Base-by-base conservation (phyloP, 108 stramenopile species). In the Tribonema minus region DNA sequence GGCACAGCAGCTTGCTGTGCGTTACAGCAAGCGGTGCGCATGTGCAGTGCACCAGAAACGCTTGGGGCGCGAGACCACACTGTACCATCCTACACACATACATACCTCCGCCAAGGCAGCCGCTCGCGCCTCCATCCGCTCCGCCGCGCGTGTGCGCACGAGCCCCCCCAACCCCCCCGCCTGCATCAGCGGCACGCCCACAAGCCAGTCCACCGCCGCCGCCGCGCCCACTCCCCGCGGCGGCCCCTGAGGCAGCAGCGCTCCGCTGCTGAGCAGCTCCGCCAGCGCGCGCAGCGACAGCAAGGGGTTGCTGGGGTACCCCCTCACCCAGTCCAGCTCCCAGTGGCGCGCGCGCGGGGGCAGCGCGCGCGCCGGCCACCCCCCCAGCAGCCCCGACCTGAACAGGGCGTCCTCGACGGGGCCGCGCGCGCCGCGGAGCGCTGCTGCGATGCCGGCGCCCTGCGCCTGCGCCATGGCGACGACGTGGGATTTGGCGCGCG, bases 321-420 rank as follows among this genome's bases (percentile, higher is more conserved):
- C 73, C 54, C 40, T 64, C 39, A 75, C 73, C 73, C 73, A 75
- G 46, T 75, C 73, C 63, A 75, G 62, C n/a, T 75, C 73, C 25
- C 39, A 59, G 73, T 75, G 61, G 25, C 73, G 62, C 20, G 25
- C 27, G 46, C 41, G 23, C 15, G 73, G 64, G 34, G 63, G 73
- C 5, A 64, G 3, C 32, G 59, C 64, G 39, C 64, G 38, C 27
- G 30, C 37, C 26, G 73, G 73, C 15, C 73, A 28, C 25, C 73
- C 73, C 26, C 73, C 73, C 1, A 75, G 73, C 27, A 65, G 37
- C 1, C 73, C 73, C 35, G 59, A 30, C 40, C 61, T 75, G 32
- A 64, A 75, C 64, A 75, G 59, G 64, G 73, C 73, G 25, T 64
- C 61, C 54, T 75, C 73, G 9, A 66, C 73, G 9, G 62, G 35